These are phyloP conservation scores for Physaria fendleri DNA, from an alignment of 345 rosid species.

Conservation along the genomic window DNA sequence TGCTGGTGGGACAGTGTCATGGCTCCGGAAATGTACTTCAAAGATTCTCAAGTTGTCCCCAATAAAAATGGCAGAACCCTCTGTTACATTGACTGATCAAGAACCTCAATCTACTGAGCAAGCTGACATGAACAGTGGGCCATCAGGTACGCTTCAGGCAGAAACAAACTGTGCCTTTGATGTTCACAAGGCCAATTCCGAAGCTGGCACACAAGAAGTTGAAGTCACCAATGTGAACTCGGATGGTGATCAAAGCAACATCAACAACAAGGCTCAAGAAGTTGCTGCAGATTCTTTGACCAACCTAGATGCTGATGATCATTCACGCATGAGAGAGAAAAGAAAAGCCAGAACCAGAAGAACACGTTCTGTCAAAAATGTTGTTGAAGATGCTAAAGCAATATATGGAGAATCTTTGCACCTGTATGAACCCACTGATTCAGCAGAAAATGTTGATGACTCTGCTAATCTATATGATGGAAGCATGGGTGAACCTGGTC, in stretches of 20 bases:
- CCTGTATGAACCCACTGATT: constrained; percentile 36
- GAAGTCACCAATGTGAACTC: constrained; percentile 41
- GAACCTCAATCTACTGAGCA: too few species aligned
- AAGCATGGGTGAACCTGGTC: constrained; percentile 60
- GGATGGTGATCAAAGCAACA: constrained; percentile 47
- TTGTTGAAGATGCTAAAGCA: constrained; percentile 68
- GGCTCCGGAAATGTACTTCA: constrained; percentile 84
- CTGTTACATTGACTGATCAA: too few species aligned
- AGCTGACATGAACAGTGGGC: constrained; percentile 31
- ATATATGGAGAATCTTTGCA: constrained; percentile 55
- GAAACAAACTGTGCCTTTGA: constrained; percentile 37
- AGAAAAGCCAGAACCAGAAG: constrained; percentile 50
- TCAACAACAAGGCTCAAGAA: constrained; percentile 41
- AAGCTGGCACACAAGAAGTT: constrained; percentile 36
- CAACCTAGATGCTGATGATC: constrained; percentile 43
- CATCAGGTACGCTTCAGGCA: constrained; percentile 40
- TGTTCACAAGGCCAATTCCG: constrained; percentile 40
- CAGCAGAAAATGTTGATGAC: constrained; percentile 44
- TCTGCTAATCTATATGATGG: constrained; percentile 37
- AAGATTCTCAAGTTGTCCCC: constrained; percentile 76
- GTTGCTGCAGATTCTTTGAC: constrained; percentile 44
- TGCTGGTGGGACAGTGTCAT: constrained; percentile 55
- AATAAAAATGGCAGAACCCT: constrained; percentile 40
- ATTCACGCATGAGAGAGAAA: constrained; percentile 44
- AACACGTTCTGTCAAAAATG: constrained; percentile 69